phyloP scores from a whole-genome alignment of 495 filamentous ascomycete species.

The Lineolata rhizophorae region DNA sequence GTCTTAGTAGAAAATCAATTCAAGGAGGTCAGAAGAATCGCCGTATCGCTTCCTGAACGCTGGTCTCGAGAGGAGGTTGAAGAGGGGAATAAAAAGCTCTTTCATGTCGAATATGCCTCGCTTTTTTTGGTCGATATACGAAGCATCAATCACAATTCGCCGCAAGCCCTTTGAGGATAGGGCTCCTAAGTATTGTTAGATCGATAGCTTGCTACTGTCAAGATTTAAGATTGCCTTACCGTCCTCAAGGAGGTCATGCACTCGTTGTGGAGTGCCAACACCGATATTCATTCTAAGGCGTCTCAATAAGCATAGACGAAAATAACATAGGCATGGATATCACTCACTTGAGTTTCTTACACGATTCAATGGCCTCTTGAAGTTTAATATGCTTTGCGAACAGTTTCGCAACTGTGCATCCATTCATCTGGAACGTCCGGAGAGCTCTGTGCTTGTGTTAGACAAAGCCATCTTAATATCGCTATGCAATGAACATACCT shows the following conservation, averaged over 20 bases:
- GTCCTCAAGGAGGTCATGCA: conserved; percentile 61
- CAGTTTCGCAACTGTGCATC: conserved; percentile 60
- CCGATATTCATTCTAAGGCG: conserved; percentile 48
- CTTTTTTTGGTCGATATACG: conserved; percentile 81
- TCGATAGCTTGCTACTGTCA: background rate
- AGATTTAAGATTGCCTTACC: too few species aligned
- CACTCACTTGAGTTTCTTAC: conserved; percentile 34
- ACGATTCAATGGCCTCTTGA: conserved; percentile 58
- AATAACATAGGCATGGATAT: background rate
- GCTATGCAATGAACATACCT: conserved; percentile 23
- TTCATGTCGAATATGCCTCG: conserved; percentile 81
- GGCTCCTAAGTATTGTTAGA: conserved; percentile 26
- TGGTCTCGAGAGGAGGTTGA: conserved; percentile 38
- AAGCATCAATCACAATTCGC: conserved; percentile 70
- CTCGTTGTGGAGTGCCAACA: conserved; percentile 65
- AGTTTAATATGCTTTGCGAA: conserved; percentile 98
- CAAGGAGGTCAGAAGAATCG: conserved; percentile 23
- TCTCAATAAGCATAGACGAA: conserved; percentile 1
- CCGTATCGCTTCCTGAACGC: conserved; percentile 51
- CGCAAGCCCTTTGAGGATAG: conserved; percentile 46
- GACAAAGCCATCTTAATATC: conserved; percentile 3
- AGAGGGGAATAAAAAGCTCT: conserved; percentile 59
- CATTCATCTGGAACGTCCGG: conserved; percentile 55
- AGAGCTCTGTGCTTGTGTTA: conserved; percentile 30
- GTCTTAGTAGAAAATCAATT: conserved; percentile 33